Percentiles rank a stretch among this genome's conserved stretches.
Conservation (phyloP, 1,139 yeast species). For the Meyerozyma sp. region DNA sequence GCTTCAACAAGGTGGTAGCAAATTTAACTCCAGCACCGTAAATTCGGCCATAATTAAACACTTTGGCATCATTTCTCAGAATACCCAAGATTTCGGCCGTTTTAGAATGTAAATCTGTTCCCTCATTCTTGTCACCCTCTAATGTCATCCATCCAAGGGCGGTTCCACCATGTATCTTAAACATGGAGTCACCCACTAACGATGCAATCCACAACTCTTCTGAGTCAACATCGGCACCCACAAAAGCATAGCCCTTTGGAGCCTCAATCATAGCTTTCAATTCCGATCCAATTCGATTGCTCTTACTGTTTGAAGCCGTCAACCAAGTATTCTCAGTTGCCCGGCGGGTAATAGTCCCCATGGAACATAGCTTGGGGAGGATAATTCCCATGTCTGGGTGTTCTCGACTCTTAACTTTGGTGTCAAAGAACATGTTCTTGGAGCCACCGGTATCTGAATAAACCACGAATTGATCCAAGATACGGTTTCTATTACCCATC, state of each 20-base stretch:
- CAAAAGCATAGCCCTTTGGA: slow-evolving; percentile 85
- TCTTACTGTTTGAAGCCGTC: slow-evolving; percentile 92
- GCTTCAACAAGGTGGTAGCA: slow-evolving; percentile 75
- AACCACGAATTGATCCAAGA: slow-evolving; percentile 81
- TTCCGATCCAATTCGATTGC: slow-evolving; percentile 84
- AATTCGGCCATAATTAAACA: slow-evolving; percentile 93
- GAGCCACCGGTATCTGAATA: slow-evolving; percentile 23
- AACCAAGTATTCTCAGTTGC: slow-evolving; percentile 98
- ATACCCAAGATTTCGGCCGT: slow-evolving; percentile 90
- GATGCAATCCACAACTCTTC: slow-evolving; percentile 99
- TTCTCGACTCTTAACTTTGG: slow-evolving; percentile 17
- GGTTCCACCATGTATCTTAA: slow-evolving; percentile 89
- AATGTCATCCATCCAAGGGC: slow-evolving; percentile 99
- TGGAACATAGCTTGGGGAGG: slow-evolving; percentile 75
- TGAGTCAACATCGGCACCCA: slow-evolving; percentile 98
- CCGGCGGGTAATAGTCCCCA: slow-evolving; percentile 96
- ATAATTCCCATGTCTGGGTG: slow-evolving; percentile 59
- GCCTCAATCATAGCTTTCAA: slow-evolving; percentile 82
- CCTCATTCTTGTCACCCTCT: slow-evolving; percentile 88
- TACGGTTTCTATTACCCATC: slow-evolving; percentile 86
- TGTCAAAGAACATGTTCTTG: slow-evolving; percentile 21
- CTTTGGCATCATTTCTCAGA: slow-evolving; percentile 85
- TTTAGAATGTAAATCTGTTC: slow-evolving; percentile 92
- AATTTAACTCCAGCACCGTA: slow-evolving; percentile 96
- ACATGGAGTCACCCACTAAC: slow-evolving; percentile 84